A percentile compares a stretch with the other conserved stretches of the same genome.
Evolutionary conservation across 2,329 filamentous ascomycete species (phyloP).

Genomic region (Colletotrichum filicis): DNA sequence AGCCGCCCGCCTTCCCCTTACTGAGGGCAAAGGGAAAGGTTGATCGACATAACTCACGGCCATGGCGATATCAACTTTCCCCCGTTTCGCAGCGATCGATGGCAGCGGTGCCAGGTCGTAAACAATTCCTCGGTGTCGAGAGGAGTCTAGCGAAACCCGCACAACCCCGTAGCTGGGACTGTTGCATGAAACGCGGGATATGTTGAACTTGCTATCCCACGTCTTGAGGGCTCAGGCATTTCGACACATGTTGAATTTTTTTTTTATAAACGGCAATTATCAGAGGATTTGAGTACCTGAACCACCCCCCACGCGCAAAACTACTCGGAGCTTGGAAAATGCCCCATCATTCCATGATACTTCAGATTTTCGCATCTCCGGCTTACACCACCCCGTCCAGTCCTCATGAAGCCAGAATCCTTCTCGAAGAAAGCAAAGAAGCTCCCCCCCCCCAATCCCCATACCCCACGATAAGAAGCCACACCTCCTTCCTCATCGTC

Average conservation of each 20-base stretch:
- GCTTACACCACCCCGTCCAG: not conserved
- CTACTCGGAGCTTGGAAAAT: not conserved
- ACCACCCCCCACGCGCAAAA: not conserved
- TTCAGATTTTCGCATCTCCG: not conserved
- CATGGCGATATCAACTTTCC: not conserved
- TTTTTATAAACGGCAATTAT: no score
- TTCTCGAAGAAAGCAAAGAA: not conserved
- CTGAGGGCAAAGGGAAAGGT: no score
- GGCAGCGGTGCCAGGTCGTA: not conserved
- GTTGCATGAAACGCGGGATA: not conserved
- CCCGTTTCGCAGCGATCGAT: not conserved
- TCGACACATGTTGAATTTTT: not conserved
- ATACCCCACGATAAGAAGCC: not conserved
- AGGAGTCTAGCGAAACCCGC: not conserved
- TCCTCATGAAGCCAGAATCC: not conserved
- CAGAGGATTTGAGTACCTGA: not conserved
- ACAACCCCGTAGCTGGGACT: not conserved
- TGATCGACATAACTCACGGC: not conserved
- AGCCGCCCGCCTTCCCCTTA: no score
- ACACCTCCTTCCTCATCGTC: not conserved
- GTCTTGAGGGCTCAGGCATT: not conserved
- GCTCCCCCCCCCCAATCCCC: not conserved
- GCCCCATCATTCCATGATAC: not conserved
- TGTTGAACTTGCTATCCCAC: not conserved
- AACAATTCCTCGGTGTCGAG: not conserved